These are phyloP conservation scores for Quillaja saponaria DNA, from an alignment of 306 rosid genomes.

Conservation along the genomic window DNA sequence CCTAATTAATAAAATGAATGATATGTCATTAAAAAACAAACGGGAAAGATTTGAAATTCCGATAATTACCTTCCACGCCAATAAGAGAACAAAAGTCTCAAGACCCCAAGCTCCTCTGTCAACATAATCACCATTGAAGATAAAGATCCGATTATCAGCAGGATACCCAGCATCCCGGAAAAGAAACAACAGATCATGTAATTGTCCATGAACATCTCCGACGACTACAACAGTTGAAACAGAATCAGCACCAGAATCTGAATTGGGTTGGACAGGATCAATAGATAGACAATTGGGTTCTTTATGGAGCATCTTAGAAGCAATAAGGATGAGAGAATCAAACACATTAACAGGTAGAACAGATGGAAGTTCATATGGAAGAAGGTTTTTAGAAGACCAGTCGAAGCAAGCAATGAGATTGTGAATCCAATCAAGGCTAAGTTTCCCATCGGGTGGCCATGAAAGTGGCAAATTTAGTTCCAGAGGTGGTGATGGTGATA, in stretches of 20 bases:
- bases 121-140: slow-evolving; percentile 86
- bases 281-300: slow-evolving; percentile 70
- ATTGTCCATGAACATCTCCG: slow-evolving; percentile 83
- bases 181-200: slow-evolving; percentile 74
- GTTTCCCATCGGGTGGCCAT: slow-evolving; percentile 62
- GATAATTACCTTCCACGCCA: slow-evolving; percentile 69
- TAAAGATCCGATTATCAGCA: slow-evolving; percentile 52
- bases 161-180: slow-evolving; percentile 69
- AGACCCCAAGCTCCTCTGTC: slow-evolving; percentile 97
- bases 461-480: slow-evolving; percentile 44
- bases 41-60: background rate
- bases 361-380: slow-evolving; percentile 56
- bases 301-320: slow-evolving; percentile 80
- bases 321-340: slow-evolving; percentile 62
- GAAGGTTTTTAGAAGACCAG: slow-evolving; percentile 62
- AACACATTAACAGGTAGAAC: slow-evolving; percentile 64
- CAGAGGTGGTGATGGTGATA: slow-evolving; percentile 31
- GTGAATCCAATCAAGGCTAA: slow-evolving; percentile 58
- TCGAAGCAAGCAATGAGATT: slow-evolving; percentile 61
- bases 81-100: slow-evolving; percentile 65
- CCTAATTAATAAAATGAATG: background rate
- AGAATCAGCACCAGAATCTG: slow-evolving; percentile 22
- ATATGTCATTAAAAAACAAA: too few relatives aligned
- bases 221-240: slow-evolving; percentile 50
- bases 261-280: slow-evolving; percentile 41